These are phyloP conservation scores for Neonectria magnoliae DNA, from an alignment of 2,329 filamentous ascomycete genomes.

Conservation along the genomic window DNA sequence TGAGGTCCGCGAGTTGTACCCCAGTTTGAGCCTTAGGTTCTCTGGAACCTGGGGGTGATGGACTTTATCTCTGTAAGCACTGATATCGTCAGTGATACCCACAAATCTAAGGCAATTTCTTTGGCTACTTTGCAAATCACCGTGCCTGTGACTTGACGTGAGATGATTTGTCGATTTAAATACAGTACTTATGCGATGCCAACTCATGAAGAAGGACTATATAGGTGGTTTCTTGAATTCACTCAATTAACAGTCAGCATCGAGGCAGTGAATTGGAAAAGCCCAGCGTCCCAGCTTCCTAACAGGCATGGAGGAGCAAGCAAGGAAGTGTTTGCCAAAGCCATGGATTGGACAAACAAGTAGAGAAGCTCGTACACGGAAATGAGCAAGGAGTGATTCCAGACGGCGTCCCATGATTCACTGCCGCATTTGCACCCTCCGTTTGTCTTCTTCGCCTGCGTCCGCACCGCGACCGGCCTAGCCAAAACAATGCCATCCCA, in stretches of 20 bases:
- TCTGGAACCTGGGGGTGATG: neutral
- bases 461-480: neutral
- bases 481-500: neutral
- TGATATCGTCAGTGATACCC: slow-evolving; percentile 2
- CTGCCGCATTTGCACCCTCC: neutral
- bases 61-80: neutral
- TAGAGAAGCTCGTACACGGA: neutral
- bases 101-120: slow-evolving; percentile 3
- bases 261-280: neutral
- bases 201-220: neutral
- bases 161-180: neutral
- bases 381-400: neutral
- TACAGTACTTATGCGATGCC: neutral
- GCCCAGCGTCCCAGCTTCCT: neutral
- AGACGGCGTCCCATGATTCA: neutral
- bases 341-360: neutral
- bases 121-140: neutral
- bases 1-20: neutral
- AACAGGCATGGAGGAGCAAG: neutral
- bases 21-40: neutral
- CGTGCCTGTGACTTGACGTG: neutral
- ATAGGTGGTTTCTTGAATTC: neutral
- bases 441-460: neutral
- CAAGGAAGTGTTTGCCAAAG: neutral
- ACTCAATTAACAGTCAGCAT: no score